These are phyloP conservation scores for Clavariopsis aquatica DNA, from an alignment of 495 filamentous ascomycete genomes.

Conservation along the genomic window DNA sequence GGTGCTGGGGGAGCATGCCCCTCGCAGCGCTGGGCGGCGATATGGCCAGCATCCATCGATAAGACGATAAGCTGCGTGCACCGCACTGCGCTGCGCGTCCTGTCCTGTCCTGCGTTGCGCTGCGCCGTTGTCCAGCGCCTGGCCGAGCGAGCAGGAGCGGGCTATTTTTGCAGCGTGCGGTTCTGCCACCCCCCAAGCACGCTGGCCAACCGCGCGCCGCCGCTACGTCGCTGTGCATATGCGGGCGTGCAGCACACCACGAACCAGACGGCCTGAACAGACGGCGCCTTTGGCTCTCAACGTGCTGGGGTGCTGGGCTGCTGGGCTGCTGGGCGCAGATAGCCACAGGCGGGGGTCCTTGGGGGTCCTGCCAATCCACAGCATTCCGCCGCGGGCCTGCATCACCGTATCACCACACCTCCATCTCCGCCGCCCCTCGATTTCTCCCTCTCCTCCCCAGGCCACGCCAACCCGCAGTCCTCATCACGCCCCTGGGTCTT, in stretches of 20 bases:
- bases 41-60: slow-evolving; percentile 11
- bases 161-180: slow-evolving; percentile 12
- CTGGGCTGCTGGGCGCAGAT: slow-evolving; percentile 15
- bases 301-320: not conserved
- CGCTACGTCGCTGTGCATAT: slow-evolving; percentile 8
- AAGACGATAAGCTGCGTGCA: slow-evolving; percentile 25
- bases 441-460: slow-evolving; percentile 13
- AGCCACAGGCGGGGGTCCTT: slow-evolving; percentile 26
- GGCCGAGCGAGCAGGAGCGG: not conserved
- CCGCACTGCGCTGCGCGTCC: too few relatives aligned
- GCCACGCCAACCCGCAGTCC: not conserved
- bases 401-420: slow-evolving; percentile 30
- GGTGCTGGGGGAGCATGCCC: not conserved
- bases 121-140: slow-evolving; percentile 3
- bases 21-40: not conserved
- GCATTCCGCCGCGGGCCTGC: slow-evolving; percentile 22
- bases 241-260: slow-evolving; percentile 18
- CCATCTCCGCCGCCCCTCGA: slow-evolving; percentile 8
- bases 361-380: slow-evolving; percentile 7
- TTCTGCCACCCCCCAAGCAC: not conserved
- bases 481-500: not conserved
- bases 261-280: slow-evolving; percentile 21
- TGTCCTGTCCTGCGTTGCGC: too few relatives aligned
- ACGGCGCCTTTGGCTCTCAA: slow-evolving; percentile 24
- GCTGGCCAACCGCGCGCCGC: slow-evolving; percentile 12